Evolutionary conservation across 1,284 basidiomycete species (phyloP).

Genomic region (Afroboletus lepidellus): DNA sequence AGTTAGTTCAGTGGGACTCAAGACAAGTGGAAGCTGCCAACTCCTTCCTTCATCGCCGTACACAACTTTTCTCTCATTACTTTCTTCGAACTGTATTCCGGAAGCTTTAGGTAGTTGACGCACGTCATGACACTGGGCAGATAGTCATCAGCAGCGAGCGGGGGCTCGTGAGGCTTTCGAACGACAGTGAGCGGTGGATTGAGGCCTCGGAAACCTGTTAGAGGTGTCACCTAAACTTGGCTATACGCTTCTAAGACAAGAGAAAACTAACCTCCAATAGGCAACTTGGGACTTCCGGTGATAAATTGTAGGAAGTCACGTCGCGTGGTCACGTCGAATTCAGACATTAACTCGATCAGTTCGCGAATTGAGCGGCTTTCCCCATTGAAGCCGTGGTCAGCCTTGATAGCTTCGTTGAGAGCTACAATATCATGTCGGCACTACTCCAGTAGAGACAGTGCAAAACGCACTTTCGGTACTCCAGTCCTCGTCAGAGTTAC

Average conservation of each 20-base stretch:
- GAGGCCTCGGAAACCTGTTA: conserved; percentile 87
- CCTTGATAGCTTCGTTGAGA: conserved; percentile 88
- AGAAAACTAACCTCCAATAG: conserved; percentile 76
- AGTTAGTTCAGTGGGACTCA: conserved; percentile 37
- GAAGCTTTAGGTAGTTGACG: conserved; percentile 94
- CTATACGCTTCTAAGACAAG: not conserved
- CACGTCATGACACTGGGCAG: conserved; percentile 99
- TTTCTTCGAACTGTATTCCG: conserved; percentile 85
- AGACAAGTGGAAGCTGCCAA: conserved; percentile 94
- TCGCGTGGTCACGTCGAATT: conserved; percentile 71
- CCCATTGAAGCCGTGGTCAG: conserved; percentile 96
- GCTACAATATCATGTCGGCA: conserved; percentile 41
- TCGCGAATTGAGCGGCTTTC: conserved; percentile 90
- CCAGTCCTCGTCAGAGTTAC: conserved; percentile 96
- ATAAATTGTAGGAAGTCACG: conserved; percentile 96
- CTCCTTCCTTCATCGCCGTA: conserved; percentile 85
- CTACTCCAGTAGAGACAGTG: not conserved
- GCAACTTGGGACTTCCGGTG: conserved; percentile 91
- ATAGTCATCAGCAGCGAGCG: conserved; percentile 90
- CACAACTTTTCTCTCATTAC: conserved; percentile 79
- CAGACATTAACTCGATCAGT: conserved; percentile 84
- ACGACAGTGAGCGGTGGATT: conserved; percentile 96
- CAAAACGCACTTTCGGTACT: conserved; percentile 71
- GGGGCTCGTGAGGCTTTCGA: conserved; percentile 92
- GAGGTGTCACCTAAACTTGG: not conserved